Evolutionary conservation across 176 grass and related monocot species (phyloP).

Genomic region (Tillandsia fasciculata): DNA sequence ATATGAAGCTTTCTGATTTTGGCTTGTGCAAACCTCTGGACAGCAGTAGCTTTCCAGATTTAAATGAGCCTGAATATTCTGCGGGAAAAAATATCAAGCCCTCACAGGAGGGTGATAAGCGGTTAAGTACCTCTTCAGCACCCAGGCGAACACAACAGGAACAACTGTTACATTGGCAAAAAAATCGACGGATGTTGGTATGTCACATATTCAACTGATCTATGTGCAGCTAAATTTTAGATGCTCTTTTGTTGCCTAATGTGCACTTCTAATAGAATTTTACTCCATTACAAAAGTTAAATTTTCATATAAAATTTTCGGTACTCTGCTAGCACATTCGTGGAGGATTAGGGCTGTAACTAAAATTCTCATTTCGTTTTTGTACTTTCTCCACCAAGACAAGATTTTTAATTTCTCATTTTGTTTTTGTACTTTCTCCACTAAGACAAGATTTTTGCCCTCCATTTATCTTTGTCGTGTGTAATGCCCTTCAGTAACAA

Average conservation of each 20-base stretch:
- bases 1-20: conserved; percentile 97
- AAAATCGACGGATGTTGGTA: conserved; percentile 90
- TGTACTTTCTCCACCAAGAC: not conserved
- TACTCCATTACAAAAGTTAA: too few relatives aligned
- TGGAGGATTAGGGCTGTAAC: too few relatives aligned
- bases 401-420: too few relatives aligned
- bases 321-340: too few relatives aligned
- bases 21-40: conserved; percentile 97
- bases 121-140: conserved; percentile 46
- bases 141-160: conserved; percentile 86
- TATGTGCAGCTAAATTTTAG: not conserved
- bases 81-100: conserved; percentile 50
- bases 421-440: too few relatives aligned
- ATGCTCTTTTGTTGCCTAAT: not conserved
- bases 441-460: too few relatives aligned
- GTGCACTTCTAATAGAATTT: too few relatives aligned
- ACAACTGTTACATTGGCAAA: conserved; percentile 98
- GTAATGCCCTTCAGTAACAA: too few relatives aligned
- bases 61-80: conserved; percentile 78
- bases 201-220: conserved; percentile 16
- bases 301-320: too few relatives aligned
- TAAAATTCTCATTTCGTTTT: not conserved
- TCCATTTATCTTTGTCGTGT: too few relatives aligned
- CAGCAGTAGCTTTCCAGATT: conserved; percentile 84
- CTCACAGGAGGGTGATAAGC: conserved; percentile 43